Base-by-base conservation (phyloP, 371 early-diverging fungal species). In the Mortierella sp. region DNA sequence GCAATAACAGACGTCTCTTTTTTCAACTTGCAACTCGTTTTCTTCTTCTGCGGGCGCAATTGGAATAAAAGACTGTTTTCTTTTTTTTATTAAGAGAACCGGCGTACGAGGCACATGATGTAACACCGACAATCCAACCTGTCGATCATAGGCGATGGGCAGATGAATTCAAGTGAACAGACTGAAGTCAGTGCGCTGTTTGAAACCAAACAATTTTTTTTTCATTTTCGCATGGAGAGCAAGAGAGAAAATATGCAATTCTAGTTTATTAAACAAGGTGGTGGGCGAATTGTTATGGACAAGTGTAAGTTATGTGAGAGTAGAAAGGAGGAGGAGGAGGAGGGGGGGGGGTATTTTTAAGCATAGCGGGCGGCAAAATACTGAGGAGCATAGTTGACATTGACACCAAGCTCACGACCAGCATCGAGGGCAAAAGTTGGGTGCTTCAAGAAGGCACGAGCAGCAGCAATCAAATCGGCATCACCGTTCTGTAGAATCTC, bases 381-480 rank as follows among this genome's bases (percentile, higher is more conserved):
- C 54, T 78, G 78, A 8, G 73, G 73, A 8, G 73, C 49, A 54
- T 72, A 78, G n/a, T 65, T 43, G 70, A 78, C 54, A 16, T 71
- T 70, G 21, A 75, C 70, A 3, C 75, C 75, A 8, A 75, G 51
- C 38, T 75, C 75, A 29, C 75, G 75, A 14, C 49, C 94, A 35
- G 92, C 92, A 6, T 85, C 73, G 18, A 81, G 18, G 5, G 77
- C 83, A 72, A 85, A 94, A 87, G 88, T 89, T 89, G 94, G 92
- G 70, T 96, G 90, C 32, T 94, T 87, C 81, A 98, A 83, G 78
- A 95, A 94, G 70, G 92, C 92, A 35, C 98, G 92, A 24, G 92
- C 98, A 11, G 95, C 82, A 18, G 95, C 88, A 1, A 97, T 88
- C 32, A 93, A 70, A 84, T 98, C 97, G 0, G 97, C 96, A 65